phyloP scores from a whole-genome alignment of 345 rosid species.

The Diplotaxis tenuifolia region DNA sequence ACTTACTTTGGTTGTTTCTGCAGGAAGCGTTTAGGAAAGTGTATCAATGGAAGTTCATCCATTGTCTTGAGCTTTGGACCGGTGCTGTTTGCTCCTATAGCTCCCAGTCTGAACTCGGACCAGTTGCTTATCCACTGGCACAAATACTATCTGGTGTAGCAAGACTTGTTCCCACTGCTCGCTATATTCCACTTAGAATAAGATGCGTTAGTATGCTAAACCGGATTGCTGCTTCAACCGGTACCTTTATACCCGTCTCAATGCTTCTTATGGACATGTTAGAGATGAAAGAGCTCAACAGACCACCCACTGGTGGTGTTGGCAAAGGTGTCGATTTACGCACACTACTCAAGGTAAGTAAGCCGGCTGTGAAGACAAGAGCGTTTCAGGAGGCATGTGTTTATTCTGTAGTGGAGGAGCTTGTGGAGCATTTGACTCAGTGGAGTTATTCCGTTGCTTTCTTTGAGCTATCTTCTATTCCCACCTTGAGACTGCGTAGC shows the following conservation, averaged over 20 bases:
- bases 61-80: conserved; percentile 98
- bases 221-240: conserved; percentile 67
- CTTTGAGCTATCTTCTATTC: conserved; percentile 84
- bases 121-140: conserved; percentile 85
- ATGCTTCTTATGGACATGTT: conserved; percentile 92
- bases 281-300: conserved; percentile 89
- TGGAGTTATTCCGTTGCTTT: conserved; percentile 87
- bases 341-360: too few relatives aligned
- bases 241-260: conserved; percentile 76
- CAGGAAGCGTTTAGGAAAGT: conserved; percentile 90
- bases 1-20: not conserved
- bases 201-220: conserved; percentile 93
- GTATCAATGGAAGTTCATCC: conserved; percentile 93
- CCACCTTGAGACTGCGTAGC: conserved; percentile 61
- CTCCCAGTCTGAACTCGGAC: conserved; percentile 68
- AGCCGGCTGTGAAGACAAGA: conserved; percentile 81
- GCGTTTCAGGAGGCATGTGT: conserved; percentile 94
- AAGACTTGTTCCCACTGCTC: conserved; percentile 85
- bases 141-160: conserved; percentile 91
- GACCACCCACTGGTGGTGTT: conserved; percentile 78
- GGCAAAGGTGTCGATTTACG: too few relatives aligned
- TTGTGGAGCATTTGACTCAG: conserved; percentile 83
- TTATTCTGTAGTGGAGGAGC: conserved; percentile 75
- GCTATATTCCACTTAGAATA: conserved; percentile 86
- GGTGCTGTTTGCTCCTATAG: conserved; percentile 77